phyloP scores from a whole-genome alignment of 2,329 filamentous ascomycete species.

The Beauveria varroae region DNA sequence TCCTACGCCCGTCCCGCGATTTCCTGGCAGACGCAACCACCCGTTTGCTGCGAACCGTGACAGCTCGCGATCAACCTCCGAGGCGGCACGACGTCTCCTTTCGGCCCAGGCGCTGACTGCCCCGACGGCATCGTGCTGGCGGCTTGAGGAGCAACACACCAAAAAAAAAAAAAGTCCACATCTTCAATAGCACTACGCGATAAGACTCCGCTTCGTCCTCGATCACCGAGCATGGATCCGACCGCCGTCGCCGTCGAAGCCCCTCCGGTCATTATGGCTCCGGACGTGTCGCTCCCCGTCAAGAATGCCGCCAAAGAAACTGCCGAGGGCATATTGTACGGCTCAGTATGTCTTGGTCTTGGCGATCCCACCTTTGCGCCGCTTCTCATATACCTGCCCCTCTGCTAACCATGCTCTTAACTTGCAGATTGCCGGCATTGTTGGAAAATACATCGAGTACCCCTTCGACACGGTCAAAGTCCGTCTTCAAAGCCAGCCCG shows the following conservation, averaged over 20 bases:
- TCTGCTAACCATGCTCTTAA: background rate
- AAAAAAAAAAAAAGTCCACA: slow-evolving; percentile 1
- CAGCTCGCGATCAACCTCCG: background rate
- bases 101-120: slow-evolving; percentile 11
- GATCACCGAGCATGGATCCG: slow-evolving; percentile 16
- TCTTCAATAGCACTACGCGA: background rate
- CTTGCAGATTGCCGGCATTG: slow-evolving; percentile 66
- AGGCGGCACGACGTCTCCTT: background rate
- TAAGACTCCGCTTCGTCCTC: slow-evolving; percentile 10
- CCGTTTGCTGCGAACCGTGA: background rate
- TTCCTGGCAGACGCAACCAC: background rate
- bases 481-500: slow-evolving; percentile 89
- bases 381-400: background rate
- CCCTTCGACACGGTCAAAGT: slow-evolving; percentile 99
- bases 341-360: slow-evolving; percentile 56
- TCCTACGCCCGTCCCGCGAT: background rate
- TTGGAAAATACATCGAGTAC: slow-evolving; percentile 95
- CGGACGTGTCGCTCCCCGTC: slow-evolving; percentile 23
- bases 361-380: background rate
- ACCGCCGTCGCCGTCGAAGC: slow-evolving; percentile 11
- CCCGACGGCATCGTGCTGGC: slow-evolving; percentile 8
- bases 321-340: slow-evolving; percentile 79
- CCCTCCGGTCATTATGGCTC: slow-evolving; percentile 13
- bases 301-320: slow-evolving; percentile 53
- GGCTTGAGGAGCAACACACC: background rate